These are phyloP conservation scores for Leptodermis oblonga DNA, from an alignment of 257 asterid genomes.

Conservation along the genomic window DNA sequence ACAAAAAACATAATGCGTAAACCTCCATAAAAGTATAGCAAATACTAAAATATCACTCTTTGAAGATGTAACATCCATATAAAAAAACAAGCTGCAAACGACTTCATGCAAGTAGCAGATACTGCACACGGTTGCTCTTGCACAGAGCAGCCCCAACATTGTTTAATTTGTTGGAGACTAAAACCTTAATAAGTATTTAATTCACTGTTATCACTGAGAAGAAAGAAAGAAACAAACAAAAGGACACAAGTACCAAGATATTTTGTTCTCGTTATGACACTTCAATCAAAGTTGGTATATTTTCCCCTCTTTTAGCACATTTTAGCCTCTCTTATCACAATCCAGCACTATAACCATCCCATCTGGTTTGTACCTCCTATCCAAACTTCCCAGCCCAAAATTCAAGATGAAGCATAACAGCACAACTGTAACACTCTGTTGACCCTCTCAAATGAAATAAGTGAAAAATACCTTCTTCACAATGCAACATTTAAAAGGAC, in stretches of 20 bases:
- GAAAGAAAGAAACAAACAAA: not conserved
- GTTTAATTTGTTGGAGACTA: not conserved
- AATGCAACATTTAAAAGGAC: not conserved
- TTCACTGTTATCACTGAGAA: too few species aligned
- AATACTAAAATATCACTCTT: not conserved
- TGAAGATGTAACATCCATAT: not conserved
- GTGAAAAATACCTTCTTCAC: not conserved
- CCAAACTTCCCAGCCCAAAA: not conserved
- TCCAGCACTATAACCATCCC: not conserved
- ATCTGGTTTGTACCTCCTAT: not conserved
- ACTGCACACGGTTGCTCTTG: not conserved
- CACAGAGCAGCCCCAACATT: not conserved
- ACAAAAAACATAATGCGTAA: not conserved
- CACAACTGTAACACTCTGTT: not conserved
- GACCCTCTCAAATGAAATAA: not conserved
- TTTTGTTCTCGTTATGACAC: not conserved
- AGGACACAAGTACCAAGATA: not conserved
- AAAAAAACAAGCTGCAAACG: not conserved
- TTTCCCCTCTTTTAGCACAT: not conserved
- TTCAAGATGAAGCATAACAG: not conserved
- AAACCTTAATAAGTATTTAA: too few species aligned
- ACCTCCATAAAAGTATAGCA: conserved; percentile 1
- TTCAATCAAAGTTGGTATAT: not conserved
- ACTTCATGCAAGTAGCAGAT: not conserved
- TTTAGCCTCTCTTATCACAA: not conserved